Percentiles rank a stretch among this genome's conserved stretches.
phyloP scores from a whole-genome alignment of 805 yeast genomes.

The Saturnispora serradocipensis region DNA sequence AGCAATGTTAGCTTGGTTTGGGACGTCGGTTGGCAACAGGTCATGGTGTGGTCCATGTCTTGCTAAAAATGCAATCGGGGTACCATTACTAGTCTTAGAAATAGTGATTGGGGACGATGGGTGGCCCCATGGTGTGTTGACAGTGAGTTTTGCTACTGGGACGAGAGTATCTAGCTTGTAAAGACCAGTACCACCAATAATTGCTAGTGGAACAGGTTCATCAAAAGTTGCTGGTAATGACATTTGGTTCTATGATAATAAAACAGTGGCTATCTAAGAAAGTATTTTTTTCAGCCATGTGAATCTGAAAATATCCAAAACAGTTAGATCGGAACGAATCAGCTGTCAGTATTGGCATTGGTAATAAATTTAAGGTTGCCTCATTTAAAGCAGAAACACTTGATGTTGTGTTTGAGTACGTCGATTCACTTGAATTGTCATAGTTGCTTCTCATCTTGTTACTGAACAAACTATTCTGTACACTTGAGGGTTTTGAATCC shows the following conservation, averaged over 20 bases:
- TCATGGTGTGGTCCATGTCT: slow-evolving; percentile 92
- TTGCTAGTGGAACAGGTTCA: slow-evolving; percentile 70
- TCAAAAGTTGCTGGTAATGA: slow-evolving; percentile 40
- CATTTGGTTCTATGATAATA: background rate
- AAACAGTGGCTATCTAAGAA: background rate
- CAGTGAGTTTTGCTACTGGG: slow-evolving; percentile 75
- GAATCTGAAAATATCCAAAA: background rate
- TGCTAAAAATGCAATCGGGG: slow-evolving; percentile 87
- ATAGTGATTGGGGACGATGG: slow-evolving; percentile 93
- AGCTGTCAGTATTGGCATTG: background rate
- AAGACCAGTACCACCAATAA: slow-evolving; percentile 98
- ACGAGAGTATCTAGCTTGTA: slow-evolving; percentile 74
- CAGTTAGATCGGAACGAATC: background rate
- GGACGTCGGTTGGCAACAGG: slow-evolving; percentile 84
- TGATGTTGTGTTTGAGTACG: too few relatives aligned
- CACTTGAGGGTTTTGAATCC: too few relatives aligned
- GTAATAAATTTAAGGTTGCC: slow-evolving; percentile 29
- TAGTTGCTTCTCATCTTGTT: too few relatives aligned
- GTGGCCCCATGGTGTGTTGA: slow-evolving; percentile 94
- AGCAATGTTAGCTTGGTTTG: slow-evolving; percentile 89
- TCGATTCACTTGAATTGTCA: too few relatives aligned
- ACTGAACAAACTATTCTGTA: too few relatives aligned
- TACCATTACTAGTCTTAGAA: slow-evolving; percentile 64
- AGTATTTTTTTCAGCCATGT: background rate
- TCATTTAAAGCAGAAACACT: slow-evolving; percentile 12